Evolutionary conservation across 768 basidiomycete species (phyloP), one percentile per base, ranked within the genome.

Genomic region (Leccinum fibrillosum): DNA sequence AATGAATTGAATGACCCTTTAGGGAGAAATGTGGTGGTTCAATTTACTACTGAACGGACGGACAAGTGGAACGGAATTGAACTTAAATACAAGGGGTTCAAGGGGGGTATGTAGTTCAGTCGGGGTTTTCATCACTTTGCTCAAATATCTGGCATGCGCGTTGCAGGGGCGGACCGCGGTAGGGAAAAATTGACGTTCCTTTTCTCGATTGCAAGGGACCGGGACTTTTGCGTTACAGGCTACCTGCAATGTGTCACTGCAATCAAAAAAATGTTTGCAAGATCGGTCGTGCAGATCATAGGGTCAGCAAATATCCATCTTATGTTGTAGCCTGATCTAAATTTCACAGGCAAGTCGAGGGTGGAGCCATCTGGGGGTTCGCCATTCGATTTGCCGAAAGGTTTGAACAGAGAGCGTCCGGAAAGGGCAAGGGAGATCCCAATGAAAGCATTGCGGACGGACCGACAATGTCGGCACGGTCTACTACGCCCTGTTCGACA

Each of bases 171-270:
- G 4, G 25, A 0, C 0, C 69, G 63, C 8, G 53, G 30, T 21
- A 30, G 0, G 2, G 15, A 62, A 23, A 9, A 0, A 1, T 52
- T 74, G 15, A 55, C 65, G 7, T 64, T 73, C 35, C 59, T 54
- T 25, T 64, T 74, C 53, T 64, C 71, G 12, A 66, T 64, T 35
- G 10, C 37, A 25, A 57, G 58, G 25, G 28, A 59, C 19, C 57
- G 56, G 8, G 62, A 53, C 26, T 72, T 68, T 55, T 23, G 47
- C n/a, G 0, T 0, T 5, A 70, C 73, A 15, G 6, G 0, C 9
- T 72, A 74, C 39, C 69, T 68, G 34, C 53, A 0, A 9, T 62
- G 74, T 32, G 57, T 57, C 49, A 45, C 30, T 12, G 51, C 39
- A n/a, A 53, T 67, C 28, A 61, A 21, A 54, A 63, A 58, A 17